These are phyloP conservation scores for Anisodus tanguticus DNA, from an alignment of 257 asterid species.

Conservation along the genomic window DNA sequence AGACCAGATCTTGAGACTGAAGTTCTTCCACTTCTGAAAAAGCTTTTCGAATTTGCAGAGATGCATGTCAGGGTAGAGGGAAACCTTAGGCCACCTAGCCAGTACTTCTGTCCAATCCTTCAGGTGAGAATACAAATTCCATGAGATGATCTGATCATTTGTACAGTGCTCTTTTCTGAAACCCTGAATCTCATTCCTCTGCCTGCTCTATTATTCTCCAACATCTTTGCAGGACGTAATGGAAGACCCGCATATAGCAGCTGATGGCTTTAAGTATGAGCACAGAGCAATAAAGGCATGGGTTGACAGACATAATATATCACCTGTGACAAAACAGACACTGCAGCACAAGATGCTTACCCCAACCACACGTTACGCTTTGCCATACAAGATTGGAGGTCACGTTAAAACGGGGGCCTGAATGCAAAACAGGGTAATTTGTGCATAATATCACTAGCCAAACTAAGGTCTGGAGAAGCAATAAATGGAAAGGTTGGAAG, in stretches of 20 bases:
- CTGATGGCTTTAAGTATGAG: constrained; percentile 91
- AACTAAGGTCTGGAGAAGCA: neutral
- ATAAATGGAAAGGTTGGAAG: neutral
- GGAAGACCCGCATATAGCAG: constrained; percentile 79
- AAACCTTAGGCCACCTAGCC: constrained; percentile 54
- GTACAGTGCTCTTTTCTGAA: neutral
- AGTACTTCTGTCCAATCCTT: constrained; percentile 86
- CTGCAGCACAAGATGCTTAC: constrained; percentile 61
- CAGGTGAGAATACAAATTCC: constrained; percentile 51
- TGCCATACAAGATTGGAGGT: constrained; percentile 78
- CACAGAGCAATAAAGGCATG: constrained; percentile 69
- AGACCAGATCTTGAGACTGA: constrained; percentile 85
- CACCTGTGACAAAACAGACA: constrained; percentile 73
- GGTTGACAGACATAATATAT: constrained; percentile 61
- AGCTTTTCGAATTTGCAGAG: constrained; percentile 70
- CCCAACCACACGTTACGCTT: constrained; percentile 63
- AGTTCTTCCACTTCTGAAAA: constrained; percentile 68
- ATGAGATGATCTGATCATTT: neutral
- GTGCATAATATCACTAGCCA: neutral
- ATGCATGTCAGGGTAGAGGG: constrained; percentile 37
- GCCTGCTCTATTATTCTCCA: neutral
- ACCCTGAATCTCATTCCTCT: constrained; percentile 25
- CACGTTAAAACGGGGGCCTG: neutral
- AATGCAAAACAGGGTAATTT: neutral
- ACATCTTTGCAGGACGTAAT: constrained; percentile 68